Conservation (phyloP, 2,329 filamentous ascomycete genomes). For the Teratosphaeria nubilosa region DNA sequence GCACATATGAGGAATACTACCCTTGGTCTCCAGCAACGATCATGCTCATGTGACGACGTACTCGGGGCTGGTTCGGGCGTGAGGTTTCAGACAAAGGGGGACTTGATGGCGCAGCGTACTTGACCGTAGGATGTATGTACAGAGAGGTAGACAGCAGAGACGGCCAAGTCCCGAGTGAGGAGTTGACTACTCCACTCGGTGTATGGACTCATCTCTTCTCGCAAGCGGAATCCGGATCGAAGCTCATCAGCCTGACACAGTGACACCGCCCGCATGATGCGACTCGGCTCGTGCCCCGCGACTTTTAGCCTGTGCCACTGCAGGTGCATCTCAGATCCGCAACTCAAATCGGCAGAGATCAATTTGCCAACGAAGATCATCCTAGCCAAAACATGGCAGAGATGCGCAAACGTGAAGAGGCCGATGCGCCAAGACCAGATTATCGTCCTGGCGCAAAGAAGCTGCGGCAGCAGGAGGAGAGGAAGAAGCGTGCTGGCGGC, state of each 20-base stretch:
- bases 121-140: background rate
- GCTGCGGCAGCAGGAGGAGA: slow-evolving; percentile 14
- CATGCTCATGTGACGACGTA: background rate
- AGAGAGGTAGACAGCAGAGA: background rate
- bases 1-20: background rate
- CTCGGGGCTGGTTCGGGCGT: background rate
- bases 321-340: background rate
- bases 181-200: background rate
- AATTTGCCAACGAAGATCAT: too few relatives aligned
- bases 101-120: background rate
- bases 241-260: background rate
- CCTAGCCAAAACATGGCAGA: slow-evolving; percentile 7
- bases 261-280: background rate
- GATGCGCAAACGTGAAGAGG: slow-evolving; percentile 8
- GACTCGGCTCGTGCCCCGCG: background rate
- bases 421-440: slow-evolving; percentile 4
- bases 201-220: background rate
- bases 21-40: background rate
- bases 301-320: background rate
- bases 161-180: background rate
- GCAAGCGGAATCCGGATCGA: background rate
- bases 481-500: slow-evolving; percentile 48
- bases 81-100: background rate
- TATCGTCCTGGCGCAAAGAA: slow-evolving; percentile 9
- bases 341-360: background rate